A percentile compares a stretch with the other conserved stretches of the same genome.
phyloP scores from a whole-genome alignment of 371 early-diverging fungal genomes.

The Syncephalastrum sp. region DNA sequence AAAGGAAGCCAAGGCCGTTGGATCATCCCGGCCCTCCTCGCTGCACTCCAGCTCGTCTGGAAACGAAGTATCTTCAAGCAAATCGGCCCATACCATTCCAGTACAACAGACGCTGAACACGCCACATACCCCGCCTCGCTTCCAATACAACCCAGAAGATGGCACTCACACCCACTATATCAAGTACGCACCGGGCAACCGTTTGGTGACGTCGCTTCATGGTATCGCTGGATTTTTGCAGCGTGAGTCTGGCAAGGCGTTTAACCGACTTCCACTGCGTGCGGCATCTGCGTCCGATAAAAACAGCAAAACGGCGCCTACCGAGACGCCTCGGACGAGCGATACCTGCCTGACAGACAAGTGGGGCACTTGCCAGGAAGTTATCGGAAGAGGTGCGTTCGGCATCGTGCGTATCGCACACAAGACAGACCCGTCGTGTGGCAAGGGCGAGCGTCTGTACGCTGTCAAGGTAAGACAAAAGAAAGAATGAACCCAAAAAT shows the following conservation, averaged over 20 bases:
- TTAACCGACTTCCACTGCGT: constrained; percentile 21
- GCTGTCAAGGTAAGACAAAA: constrained; percentile 49
- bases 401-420: constrained; percentile 51
- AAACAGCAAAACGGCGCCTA: constrained; percentile 25
- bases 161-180: constrained; percentile 17
- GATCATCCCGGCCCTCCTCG: background rate
- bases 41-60: constrained; percentile 1
- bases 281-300: constrained; percentile 26
- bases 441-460: constrained; percentile 34
- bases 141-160: constrained; percentile 5
- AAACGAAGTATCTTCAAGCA: background rate
- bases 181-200: constrained; percentile 5
- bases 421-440: constrained; percentile 25
- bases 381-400: constrained; percentile 52
- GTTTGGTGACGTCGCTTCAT: constrained; percentile 7
- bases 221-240: constrained; percentile 5
- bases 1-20: background rate
- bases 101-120: background rate
- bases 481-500: too few relatives aligned
- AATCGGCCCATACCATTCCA: constrained; percentile 2
- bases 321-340: constrained; percentile 6
- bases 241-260: background rate
- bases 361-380: constrained; percentile 52
- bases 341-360: constrained; percentile 33
- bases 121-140: constrained; percentile 9